Evolutionary conservation across 2,329 filamentous ascomycete genomes (phyloP).

Genomic region (Ramularia endophylla): DNA sequence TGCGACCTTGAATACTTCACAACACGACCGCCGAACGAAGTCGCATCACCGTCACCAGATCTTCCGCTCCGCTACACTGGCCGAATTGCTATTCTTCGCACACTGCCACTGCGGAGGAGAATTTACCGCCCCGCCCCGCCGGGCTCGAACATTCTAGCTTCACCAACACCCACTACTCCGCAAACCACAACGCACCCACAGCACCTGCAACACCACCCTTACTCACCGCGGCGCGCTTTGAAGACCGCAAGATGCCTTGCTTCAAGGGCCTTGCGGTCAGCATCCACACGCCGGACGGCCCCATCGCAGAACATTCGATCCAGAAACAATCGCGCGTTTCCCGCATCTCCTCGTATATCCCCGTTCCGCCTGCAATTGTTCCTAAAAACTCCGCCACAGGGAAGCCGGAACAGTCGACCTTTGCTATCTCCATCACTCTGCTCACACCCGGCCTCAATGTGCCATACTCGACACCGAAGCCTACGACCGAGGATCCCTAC

Average conservation of each 20-base stretch:
- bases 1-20: too few species aligned
- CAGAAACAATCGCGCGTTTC: conserved; percentile 88
- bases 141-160: too few species aligned
- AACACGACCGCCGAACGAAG: too few species aligned
- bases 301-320: conserved; percentile 86
- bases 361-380: conserved; percentile 82
- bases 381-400: conserved; percentile 57
- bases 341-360: conserved; percentile 95
- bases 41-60: too few species aligned
- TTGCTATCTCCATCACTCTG: conserved; percentile 96
- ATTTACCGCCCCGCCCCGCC: too few species aligned
- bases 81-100: too few species aligned
- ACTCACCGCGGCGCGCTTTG: background rate
- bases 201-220: too few species aligned
- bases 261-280: conserved; percentile 99
- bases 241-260: conserved; percentile 66
- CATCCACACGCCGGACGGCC: conserved; percentile 76
- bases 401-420: conserved; percentile 87
- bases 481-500: conserved; percentile 67
- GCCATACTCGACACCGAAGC: conserved; percentile 84
- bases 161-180: too few species aligned
- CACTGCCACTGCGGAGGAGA: too few species aligned
- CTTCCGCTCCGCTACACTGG: too few species aligned
- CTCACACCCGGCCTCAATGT: conserved; percentile 83
- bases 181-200: too few species aligned